Evolutionary conservation across 345 rosid species (phyloP).

Genomic region (Triadica sebifera): DNA sequence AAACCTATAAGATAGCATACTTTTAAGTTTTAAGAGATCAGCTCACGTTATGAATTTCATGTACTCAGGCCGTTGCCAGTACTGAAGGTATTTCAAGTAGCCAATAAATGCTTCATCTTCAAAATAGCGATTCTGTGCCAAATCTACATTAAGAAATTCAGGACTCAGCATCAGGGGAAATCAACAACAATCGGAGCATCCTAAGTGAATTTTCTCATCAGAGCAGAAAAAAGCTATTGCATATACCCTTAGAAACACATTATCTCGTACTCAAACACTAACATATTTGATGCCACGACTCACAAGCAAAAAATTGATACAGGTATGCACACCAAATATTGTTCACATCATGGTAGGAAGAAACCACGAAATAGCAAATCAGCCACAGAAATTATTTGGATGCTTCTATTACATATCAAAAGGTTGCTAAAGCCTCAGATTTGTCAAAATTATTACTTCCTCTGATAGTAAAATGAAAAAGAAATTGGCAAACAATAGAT

Average conservation of each 20-base stretch:
- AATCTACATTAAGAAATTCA: conserved; percentile 48
- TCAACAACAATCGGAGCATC: background rate
- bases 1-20: conserved; percentile 1
- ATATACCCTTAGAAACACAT: background rate
- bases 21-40: conserved; percentile 6
- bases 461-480: background rate
- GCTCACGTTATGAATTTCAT: conserved; percentile 86
- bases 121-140: conserved; percentile 97
- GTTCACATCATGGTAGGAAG: background rate
- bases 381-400: background rate
- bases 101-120: conserved; percentile 97
- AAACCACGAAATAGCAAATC: too few species aligned
- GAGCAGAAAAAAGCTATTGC: background rate
- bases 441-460: background rate
- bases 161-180: conserved; percentile 14
- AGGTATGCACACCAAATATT: background rate
- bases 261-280: background rate
- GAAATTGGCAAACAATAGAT: background rate
- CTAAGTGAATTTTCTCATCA: background rate
- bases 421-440: background rate
- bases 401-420: background rate
- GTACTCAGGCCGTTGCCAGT: conserved; percentile 95
- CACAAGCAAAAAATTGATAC: background rate
- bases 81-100: conserved; percentile 92
- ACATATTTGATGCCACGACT: background rate